phyloP scores from a whole-genome alignment of 192 early-diverging fungal species.

The Dimargaris cristalligena region DNA sequence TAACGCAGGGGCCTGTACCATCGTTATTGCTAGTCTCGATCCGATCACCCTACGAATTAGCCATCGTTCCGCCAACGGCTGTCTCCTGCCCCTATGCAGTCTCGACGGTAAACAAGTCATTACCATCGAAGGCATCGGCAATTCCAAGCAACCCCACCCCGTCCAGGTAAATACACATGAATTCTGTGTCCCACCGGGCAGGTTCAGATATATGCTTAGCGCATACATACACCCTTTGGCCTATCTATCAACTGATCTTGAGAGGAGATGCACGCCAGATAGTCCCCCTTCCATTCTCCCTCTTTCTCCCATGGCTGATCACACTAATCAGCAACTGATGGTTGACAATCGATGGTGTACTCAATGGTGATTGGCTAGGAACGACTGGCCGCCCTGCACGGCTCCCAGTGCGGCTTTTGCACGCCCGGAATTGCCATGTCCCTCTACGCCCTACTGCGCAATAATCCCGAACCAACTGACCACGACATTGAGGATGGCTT shows the following conservation, averaged over 20 bases:
- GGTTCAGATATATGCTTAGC: too few species aligned
- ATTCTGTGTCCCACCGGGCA: too few species aligned
- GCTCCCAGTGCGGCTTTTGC: constrained; percentile 83
- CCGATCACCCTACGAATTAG: constrained; percentile 19
- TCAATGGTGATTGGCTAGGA: too few species aligned
- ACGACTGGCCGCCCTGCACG: constrained; percentile 51
- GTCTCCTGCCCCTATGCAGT: constrained; percentile 50
- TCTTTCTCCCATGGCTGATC: too few species aligned
- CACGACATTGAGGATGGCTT: constrained; percentile 68
- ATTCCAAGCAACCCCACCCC: constrained; percentile 46
- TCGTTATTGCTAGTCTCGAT: constrained; percentile 49
- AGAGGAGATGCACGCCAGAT: too few species aligned
- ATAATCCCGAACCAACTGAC: constrained; percentile 45
- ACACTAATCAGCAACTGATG: too few species aligned
- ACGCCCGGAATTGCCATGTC: constrained; percentile 85
- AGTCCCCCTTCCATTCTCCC: too few species aligned
- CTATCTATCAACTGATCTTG: too few species aligned
- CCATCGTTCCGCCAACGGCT: constrained; percentile 42
- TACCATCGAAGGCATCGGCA: constrained; percentile 66
- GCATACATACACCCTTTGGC: too few species aligned
- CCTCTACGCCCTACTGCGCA: constrained; percentile 57
- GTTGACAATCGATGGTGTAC: too few species aligned
- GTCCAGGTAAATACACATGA: too few species aligned
- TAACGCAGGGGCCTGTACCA: constrained; percentile 64
- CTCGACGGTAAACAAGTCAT: constrained; percentile 68